Conservation (phyloP, 2,329 filamentous ascomycete genomes). For the Tympanopsis confertula region DNA sequence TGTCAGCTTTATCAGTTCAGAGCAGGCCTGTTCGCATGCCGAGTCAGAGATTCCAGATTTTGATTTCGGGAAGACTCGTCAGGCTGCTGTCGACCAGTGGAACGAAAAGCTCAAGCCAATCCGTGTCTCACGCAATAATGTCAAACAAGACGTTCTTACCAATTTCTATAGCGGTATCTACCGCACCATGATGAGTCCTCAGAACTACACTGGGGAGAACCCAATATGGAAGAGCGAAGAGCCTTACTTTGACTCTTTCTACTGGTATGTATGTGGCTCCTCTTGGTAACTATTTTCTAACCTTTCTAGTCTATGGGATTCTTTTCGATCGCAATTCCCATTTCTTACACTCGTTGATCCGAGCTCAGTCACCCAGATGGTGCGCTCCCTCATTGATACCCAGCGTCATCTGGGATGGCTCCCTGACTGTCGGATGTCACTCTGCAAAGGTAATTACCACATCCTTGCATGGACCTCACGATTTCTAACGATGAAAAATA, state of each 20-base stretch:
- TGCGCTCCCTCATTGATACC: slow-evolving; percentile 60
- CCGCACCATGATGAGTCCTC: slow-evolving; percentile 59
- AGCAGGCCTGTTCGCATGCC: slow-evolving; percentile 56
- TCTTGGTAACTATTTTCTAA: slow-evolving; percentile 3
- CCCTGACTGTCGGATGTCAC: slow-evolving; percentile 66
- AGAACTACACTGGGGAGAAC: slow-evolving; percentile 66
- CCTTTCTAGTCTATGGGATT: slow-evolving; percentile 49
- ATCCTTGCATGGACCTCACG: slow-evolving; percentile 20
- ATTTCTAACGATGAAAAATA: slow-evolving; percentile 22
- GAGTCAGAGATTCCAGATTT: slow-evolving; percentile 59
- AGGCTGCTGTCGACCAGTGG: slow-evolving; percentile 45
- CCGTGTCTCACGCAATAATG: slow-evolving; percentile 35
- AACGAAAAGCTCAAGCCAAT: slow-evolving; percentile 47
- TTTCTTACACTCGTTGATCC: slow-evolving; percentile 61
- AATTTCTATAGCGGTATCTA: slow-evolving; percentile 64
- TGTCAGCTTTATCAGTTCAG: slow-evolving; percentile 55
- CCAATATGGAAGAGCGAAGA: slow-evolving; percentile 53
- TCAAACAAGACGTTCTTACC: slow-evolving; percentile 36
- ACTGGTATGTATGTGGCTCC: slow-evolving; percentile 36
- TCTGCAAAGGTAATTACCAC: slow-evolving; percentile 49
- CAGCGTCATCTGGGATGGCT: slow-evolving; percentile 61
- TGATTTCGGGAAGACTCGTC: slow-evolving; percentile 42
- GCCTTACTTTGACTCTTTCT: slow-evolving; percentile 67
- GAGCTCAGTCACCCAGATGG: slow-evolving; percentile 48
- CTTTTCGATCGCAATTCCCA: slow-evolving; percentile 57